Percentiles rank a stretch among this genome's conserved stretches.
These are phyloP conservation scores for Leptographium procerum DNA, from an alignment of 2,329 filamentous ascomycete species.

Conservation along the genomic window DNA sequence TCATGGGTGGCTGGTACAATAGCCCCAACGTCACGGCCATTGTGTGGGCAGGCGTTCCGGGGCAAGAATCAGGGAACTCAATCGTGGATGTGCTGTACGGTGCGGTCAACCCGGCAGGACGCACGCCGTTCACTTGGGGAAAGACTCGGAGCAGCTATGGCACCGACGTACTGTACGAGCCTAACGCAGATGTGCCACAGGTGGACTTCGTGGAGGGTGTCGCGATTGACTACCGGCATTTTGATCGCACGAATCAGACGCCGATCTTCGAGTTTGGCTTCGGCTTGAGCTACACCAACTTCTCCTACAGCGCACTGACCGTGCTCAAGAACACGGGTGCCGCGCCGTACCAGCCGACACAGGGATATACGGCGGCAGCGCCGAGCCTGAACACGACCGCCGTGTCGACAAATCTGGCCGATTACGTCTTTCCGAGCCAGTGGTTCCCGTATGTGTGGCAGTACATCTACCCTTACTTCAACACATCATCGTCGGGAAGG, in stretches of 20 bases:
- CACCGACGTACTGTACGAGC: constrained; percentile 51
- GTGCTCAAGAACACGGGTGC: constrained; percentile 37
- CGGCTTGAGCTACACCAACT: constrained; percentile 71
- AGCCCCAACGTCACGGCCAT: constrained; percentile 75
- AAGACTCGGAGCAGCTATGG: constrained; percentile 56
- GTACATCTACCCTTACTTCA: constrained; percentile 64
- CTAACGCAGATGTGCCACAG: constrained; percentile 54
- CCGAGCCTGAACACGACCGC: constrained; percentile 50
- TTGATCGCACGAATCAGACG: constrained; percentile 54
- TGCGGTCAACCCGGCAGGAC: constrained; percentile 62
- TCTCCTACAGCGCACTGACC: constrained; percentile 58
- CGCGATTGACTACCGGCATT: constrained; percentile 72
- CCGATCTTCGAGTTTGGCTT: constrained; percentile 75
- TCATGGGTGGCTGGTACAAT: constrained; percentile 63
- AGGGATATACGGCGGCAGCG: constrained; percentile 49
- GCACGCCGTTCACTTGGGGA: constrained; percentile 73
- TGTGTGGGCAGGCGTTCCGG: constrained; percentile 68
- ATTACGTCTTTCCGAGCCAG: constrained; percentile 57
- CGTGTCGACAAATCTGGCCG: constrained; percentile 47
- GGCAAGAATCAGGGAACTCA: constrained; percentile 71
- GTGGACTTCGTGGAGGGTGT: constrained; percentile 64
- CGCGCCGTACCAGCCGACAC: constrained; percentile 43
- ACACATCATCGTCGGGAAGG: constrained; percentile 43
- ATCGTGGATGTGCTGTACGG: constrained; percentile 76
- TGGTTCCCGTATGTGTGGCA: constrained; percentile 37